Evolutionary conservation across 2,329 filamentous ascomycete species (phyloP), one percentile per base, ranked within the genome.

Genomic region (Phaeosphaeria sp.): DNA sequence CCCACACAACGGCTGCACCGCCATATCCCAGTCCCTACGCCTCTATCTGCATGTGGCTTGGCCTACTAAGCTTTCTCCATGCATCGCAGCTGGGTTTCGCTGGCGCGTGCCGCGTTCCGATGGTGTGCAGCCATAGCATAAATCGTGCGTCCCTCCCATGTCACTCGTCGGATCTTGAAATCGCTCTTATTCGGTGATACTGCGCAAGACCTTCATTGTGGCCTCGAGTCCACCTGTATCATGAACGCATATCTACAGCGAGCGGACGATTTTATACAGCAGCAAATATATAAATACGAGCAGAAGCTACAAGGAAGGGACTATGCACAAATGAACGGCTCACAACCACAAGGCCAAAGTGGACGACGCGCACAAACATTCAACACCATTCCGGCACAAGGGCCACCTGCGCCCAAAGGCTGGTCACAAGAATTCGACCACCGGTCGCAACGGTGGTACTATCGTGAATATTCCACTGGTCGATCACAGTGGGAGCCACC

Each of bases 401-500:
- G 75, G 83, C 87, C 15, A 79, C 87, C 9, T 69, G 79, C 27
- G 47, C 68, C 70, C 1, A 59, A 61, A 11, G 87, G 87, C 62
- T 90, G 88, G 88, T 76, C 79, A 27, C 80, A 85, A 20, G 83
- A 88, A 72, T 90, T 83, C 73, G 87, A 90, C 65, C 81, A 84
- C 50, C 80, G 78, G 52, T 78, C 81, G 54, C 84, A 87, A 68
- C 84, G 85, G 54, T 89, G 85, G 78, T 90, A 85, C 76, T 90
- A 88, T 67, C 80, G 85, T 58, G 86, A 90, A 70, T 77, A 84
- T 52, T 78, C 83, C 44, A 85, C 85, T 6, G 85, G 86, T 20
- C 83, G 81, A 54, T 83, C 85, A 0, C 87, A 89, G 73, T 90
- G 87, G 87, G 84, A 88, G 58, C 65, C 65, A 17, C 67, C 68